Base-by-base conservation (phyloP, 345 rosid species). In the Gossypium raimondii region DNA sequence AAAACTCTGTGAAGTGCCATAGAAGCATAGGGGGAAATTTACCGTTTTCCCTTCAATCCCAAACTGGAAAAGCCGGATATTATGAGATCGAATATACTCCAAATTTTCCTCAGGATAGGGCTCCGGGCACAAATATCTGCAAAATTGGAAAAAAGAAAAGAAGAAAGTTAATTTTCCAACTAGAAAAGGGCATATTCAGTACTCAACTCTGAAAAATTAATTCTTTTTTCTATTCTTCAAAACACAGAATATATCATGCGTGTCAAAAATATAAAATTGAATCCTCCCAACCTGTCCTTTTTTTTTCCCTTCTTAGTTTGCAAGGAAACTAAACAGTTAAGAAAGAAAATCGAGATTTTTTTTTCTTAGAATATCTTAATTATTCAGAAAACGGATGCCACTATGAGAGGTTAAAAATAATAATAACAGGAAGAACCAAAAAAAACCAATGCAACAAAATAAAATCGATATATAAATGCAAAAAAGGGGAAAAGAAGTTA, bases 21-120 rank as follows among this genome's bases (percentile, higher is more conserved):
- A 34, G 64, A 51, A 65, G 11, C 11, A 1, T 9, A 4, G 20
- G 57, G 57, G 18, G 27, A 1, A n/a, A 5, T 5, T 24, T 85
- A 92, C 95, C 86, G 88, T 83, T 76, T 91, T 93, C 77, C 98
- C 98, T 76, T 93, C 78, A n/a, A 92, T 91, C 12, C 95, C 93
- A 43, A 89, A 90, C 47, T 93, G 97, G 59, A 89, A 86, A 13
- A 93, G 95, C 74, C 77, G 80, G 51, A 93, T 87, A 77, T 89
- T 83, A 64, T 82, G 84, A 65, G 84, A 78, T 6, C 63, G 61
- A 70, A 93, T 89, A 80, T 83, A 89, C 78, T 87, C 77, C 77
- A 86, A 63, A 60, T 85, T 93, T 44, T 87, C 97, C 72, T 86
- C 87, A 0, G 95, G 97, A 76, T 90, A 93, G 0, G 95, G 90